Evolutionary conservation across 2,329 filamentous ascomycete genomes (phyloP).

Genomic region (Pseudopyricularia javanii): DNA sequence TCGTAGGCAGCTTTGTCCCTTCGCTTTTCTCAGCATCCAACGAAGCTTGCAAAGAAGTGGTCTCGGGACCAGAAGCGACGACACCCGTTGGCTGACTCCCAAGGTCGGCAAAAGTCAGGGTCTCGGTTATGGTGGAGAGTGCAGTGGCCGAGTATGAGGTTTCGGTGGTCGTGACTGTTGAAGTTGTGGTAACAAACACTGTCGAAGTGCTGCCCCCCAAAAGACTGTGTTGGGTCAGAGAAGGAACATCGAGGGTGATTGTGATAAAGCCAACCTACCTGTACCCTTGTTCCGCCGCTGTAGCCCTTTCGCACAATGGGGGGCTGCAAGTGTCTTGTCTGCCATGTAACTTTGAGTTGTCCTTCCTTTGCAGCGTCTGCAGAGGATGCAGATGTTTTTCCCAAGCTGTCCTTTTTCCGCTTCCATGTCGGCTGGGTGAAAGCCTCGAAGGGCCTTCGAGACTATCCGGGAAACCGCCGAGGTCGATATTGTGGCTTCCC

Average conservation of each 20-base stretch:
- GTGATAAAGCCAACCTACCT: background rate
- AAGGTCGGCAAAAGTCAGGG: constrained; percentile 14
- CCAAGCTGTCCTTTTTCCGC: background rate
- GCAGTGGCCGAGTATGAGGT: constrained; percentile 7
- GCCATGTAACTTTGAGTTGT: background rate
- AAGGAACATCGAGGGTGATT: background rate
- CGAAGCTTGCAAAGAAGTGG: constrained; percentile 7
- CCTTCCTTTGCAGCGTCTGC: background rate
- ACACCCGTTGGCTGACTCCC: constrained; percentile 9
- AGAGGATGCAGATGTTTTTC: background rate
- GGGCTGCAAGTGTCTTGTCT: background rate
- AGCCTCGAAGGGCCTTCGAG: background rate
- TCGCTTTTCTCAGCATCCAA: constrained; percentile 3
- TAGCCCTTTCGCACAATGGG: background rate
- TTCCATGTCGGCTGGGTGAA: background rate
- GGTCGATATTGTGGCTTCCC: background rate
- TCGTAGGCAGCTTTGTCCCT: background rate
- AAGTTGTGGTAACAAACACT: constrained; percentile 7
- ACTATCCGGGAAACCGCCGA: background rate
- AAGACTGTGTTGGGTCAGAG: background rate
- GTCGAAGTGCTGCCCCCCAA: background rate
- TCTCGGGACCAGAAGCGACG: constrained; percentile 7
- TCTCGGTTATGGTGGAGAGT: constrained; percentile 9
- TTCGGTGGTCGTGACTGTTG: constrained; percentile 9
- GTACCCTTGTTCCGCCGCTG: background rate